Evolutionary conservation across 208 protist genomes (phyloP).

Genomic region (Crithidia fasciculata): DNA sequence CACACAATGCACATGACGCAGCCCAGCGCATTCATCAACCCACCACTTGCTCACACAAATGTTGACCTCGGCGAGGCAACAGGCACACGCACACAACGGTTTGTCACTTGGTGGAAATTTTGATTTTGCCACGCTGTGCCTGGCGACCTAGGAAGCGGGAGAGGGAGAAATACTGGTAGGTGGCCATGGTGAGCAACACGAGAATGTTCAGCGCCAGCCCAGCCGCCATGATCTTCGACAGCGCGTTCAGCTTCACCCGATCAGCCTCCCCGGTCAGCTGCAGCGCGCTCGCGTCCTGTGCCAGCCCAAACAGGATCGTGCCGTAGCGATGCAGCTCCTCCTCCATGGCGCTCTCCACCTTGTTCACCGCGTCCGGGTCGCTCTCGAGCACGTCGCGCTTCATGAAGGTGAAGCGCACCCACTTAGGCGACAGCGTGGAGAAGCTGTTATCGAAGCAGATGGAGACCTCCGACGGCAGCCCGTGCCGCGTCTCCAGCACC

Average conservation of each 20-base stretch:
- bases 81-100: too few relatives aligned
- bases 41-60: too few relatives aligned
- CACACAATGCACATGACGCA: too few relatives aligned
- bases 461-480: conserved; percentile 62
- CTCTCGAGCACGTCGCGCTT: conserved; percentile 60
- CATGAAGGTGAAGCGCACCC: conserved; percentile 60
- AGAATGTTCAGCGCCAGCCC: conserved; percentile 60
- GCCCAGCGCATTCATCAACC: too few relatives aligned
- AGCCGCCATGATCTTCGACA: conserved; percentile 45
- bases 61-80: too few relatives aligned
- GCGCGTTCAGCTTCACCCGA: conserved; percentile 45
- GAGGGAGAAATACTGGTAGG: conserved; percentile 63
- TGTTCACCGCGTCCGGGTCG: conserved; percentile 48
- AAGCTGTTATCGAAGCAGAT: conserved; percentile 80
- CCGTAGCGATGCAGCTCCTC: conserved; percentile 58
- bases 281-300: conserved; percentile 48
- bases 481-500: conserved; percentile 57
- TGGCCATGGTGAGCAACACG: conserved; percentile 53
- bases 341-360: conserved; percentile 59
- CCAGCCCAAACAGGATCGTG: conserved; percentile 52
- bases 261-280: conserved; percentile 53
- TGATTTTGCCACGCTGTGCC: conserved; percentile 14
- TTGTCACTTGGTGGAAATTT: conserved; percentile 21
- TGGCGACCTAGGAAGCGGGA: conserved; percentile 51
- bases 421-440: conserved; percentile 68